These are phyloP conservation scores for Candolleomyces efflorescens DNA, from an alignment of 768 basidiomycete species.

Conservation along the genomic window DNA sequence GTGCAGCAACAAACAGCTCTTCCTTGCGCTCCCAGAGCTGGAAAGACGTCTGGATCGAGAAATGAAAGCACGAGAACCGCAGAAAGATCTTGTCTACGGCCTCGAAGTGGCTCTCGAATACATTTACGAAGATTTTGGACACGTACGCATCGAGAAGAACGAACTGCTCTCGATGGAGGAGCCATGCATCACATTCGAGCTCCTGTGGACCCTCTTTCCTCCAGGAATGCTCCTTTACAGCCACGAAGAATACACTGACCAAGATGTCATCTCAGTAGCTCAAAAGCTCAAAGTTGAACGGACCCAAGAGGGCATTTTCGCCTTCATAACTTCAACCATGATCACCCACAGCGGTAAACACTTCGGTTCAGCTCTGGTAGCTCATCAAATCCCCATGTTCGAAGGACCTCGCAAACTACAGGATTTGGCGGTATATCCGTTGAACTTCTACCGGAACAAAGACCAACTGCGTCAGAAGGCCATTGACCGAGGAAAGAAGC, in stretches of 20 bases:
- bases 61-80: not conserved
- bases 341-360: not conserved
- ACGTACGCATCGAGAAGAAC: not conserved
- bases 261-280: not conserved
- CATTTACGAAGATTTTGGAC: not conserved
- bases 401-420: not conserved
- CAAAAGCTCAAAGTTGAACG: not conserved
- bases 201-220: slow-evolving; percentile 26
- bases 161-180: not conserved
- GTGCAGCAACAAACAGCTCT: not conserved
- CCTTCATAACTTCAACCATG: not conserved
- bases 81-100: not conserved
- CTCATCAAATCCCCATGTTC: not conserved
- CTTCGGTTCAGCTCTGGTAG: not conserved
- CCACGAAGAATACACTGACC: slow-evolving; percentile 6
- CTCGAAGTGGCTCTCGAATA: slow-evolving; percentile 1
- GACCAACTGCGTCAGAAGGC: not conserved
- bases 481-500: not conserved
- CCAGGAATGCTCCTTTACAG: slow-evolving; percentile 10
- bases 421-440: slow-evolving; percentile 2
- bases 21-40: not conserved
- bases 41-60: not conserved
- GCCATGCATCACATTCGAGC: slow-evolving; percentile 19
- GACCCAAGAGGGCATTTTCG: slow-evolving; percentile 5
- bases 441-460: not conserved